Evolutionary conservation across 169 alveolate genomes (phyloP).

Genomic region (Plasmodium coatneyi): DNA sequence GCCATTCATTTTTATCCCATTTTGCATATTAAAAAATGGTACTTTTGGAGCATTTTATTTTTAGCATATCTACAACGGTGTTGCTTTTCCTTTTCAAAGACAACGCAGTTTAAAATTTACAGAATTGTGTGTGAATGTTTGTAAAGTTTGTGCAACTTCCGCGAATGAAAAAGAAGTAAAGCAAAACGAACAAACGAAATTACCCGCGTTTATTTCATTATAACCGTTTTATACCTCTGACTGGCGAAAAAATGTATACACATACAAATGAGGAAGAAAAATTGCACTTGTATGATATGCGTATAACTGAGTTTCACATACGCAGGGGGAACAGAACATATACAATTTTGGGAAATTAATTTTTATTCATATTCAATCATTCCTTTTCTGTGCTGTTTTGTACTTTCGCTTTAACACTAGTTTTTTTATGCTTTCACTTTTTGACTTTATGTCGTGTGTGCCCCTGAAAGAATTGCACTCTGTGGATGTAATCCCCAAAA

Average conservation of each 20-base stretch:
- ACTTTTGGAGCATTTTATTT: neutral
- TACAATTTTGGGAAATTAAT: neutral
- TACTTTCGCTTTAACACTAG: neutral
- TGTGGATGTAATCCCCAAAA: neutral
- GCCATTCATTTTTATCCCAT: neutral
- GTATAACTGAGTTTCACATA: neutral
- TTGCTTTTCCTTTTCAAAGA: neutral
- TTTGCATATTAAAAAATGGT: neutral
- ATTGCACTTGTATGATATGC: neutral
- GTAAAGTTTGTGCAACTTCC: neutral
- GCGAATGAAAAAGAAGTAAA: neutral
- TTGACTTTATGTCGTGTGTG: neutral
- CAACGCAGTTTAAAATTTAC: neutral
- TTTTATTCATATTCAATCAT: neutral
- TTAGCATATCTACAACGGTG: neutral
- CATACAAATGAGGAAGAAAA: neutral
- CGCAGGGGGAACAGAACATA: neutral
- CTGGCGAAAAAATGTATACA: neutral
- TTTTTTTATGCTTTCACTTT: neutral
- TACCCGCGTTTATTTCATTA: neutral
- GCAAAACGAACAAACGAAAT: neutral
- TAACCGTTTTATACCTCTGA: neutral
- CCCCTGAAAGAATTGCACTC: neutral
- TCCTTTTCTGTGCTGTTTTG: neutral
- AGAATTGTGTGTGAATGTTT: neutral